Conservation (phyloP, 2,329 filamentous ascomycete species). For the Samsoniella hepiali region DNA sequence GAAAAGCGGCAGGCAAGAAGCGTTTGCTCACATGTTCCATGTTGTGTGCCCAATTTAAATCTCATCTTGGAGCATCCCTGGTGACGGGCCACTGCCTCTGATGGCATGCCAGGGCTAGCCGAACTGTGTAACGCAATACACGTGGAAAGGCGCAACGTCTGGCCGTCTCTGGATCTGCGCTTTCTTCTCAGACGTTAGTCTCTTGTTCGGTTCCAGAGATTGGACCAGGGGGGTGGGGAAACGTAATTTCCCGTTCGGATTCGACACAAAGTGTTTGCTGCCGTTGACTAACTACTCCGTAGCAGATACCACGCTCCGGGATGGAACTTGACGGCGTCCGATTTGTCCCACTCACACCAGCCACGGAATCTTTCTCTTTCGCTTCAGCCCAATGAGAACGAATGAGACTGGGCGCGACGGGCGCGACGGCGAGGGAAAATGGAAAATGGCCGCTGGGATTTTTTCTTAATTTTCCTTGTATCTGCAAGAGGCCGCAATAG, state of each 20-base stretch:
- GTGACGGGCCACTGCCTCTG: background rate
- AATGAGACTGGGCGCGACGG: background rate
- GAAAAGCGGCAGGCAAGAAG: background rate
- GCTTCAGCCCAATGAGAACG: background rate
- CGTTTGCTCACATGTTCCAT: background rate
- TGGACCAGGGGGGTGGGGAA: background rate
- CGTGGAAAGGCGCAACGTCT: background rate
- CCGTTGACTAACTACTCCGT: background rate
- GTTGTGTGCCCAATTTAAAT: conserved; percentile 5
- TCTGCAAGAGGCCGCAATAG: conserved; percentile 8
- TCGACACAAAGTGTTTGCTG: background rate
- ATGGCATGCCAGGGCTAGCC: background rate
- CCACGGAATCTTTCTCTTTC: background rate
- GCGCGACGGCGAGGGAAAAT: background rate
- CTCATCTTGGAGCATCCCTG: conserved; percentile 1
- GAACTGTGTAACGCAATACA: conserved; percentile 4
- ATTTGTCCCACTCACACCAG: background rate
- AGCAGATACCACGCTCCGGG: background rate
- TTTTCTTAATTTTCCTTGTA: background rate
- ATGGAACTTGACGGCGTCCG: background rate
- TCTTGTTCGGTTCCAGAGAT: background rate
- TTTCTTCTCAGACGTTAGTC: background rate
- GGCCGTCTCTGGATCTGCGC: background rate
- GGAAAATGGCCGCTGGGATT: background rate
- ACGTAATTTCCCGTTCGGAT: conserved; percentile 1